Evolutionary conservation across 2,329 filamentous ascomycete species (phyloP).

Genomic region (Elsinoe australis): DNA sequence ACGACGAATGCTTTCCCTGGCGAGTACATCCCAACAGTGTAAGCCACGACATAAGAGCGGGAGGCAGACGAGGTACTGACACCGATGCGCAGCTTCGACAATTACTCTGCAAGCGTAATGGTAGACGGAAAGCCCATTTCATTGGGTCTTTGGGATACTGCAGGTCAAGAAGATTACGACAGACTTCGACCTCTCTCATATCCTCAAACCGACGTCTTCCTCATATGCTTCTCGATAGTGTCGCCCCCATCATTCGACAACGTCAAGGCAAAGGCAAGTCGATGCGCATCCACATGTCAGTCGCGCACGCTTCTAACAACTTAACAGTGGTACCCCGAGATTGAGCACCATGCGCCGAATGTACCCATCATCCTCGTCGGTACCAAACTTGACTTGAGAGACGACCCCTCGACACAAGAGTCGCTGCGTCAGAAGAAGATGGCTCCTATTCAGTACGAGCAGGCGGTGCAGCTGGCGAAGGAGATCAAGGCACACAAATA

Average conservation of each 20-base stretch:
- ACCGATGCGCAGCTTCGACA: constrained; percentile 66
- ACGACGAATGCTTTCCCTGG: constrained; percentile 99
- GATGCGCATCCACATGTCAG: no score
- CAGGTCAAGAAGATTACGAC: constrained; percentile 97
- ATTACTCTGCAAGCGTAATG: constrained; percentile 98
- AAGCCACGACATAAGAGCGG: constrained; percentile 31
- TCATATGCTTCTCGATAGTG: constrained; percentile 98
- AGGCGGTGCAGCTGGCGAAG: constrained; percentile 79
- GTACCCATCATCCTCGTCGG: constrained; percentile 96
- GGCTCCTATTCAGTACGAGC: constrained; percentile 93
- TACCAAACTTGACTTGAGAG: constrained; percentile 91
- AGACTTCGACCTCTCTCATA: constrained; percentile 90
- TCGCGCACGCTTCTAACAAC: no score
- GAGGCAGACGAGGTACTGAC: constrained; percentile 19
- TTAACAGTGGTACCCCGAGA: constrained; percentile 98
- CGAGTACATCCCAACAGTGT: constrained; percentile 99
- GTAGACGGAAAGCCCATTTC: constrained; percentile 97
- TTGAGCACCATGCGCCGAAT: constrained; percentile 89
- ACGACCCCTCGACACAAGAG: constrained; percentile 75
- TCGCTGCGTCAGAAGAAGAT: constrained; percentile 84
- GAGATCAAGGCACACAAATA: constrained; percentile 97
- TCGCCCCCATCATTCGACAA: constrained; percentile 98
- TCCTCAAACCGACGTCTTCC: constrained; percentile 95
- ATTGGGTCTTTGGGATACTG: constrained; percentile 95
- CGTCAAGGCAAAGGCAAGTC: constrained; percentile 86